Percentiles rank a stretch among this genome's conserved stretches.
Conservation (phyloP, 768 basidiomycete genomes). For the Suillus luteus region DNA sequence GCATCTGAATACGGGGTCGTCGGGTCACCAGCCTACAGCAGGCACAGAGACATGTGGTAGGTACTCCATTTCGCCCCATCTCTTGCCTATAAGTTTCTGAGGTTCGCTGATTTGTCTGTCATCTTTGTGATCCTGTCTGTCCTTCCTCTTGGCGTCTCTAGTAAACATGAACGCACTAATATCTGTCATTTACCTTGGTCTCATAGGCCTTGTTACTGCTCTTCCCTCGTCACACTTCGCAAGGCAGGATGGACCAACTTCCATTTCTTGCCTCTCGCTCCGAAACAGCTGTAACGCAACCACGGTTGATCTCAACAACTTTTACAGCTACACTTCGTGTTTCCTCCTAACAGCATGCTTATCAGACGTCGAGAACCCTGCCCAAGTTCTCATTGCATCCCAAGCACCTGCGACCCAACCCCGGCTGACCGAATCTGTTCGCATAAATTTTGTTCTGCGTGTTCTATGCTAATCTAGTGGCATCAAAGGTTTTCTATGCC, state of each 20-base stretch:
- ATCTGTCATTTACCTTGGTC: conserved; percentile 5
- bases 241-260: conserved; percentile 18
- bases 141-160: conserved; percentile 2
- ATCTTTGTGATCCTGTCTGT: background rate
- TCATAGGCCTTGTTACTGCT: conserved; percentile 13
- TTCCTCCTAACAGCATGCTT: conserved; percentile 24
- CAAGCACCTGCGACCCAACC: conserved; percentile 22
- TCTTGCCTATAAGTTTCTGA: background rate
- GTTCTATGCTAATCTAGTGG: background rate
- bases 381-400: conserved; percentile 9
- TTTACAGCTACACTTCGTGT: conserved; percentile 23
- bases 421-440: conserved; percentile 20
- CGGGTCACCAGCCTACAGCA: background rate
- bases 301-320: conserved; percentile 19
- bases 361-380: conserved; percentile 8
- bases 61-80: background rate
- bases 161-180: background rate
- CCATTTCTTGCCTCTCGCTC: conserved; percentile 19
- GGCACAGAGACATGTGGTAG: background rate
- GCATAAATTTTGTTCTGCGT: background rate
- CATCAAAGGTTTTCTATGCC: conserved; percentile 19
- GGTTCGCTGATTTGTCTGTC: background rate
- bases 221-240: conserved; percentile 10
- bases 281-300: conserved; percentile 23
- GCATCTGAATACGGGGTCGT: background rate